phyloP scores from a whole-genome alignment of 345 rosid species.

The Nasturtium officinale region DNA sequence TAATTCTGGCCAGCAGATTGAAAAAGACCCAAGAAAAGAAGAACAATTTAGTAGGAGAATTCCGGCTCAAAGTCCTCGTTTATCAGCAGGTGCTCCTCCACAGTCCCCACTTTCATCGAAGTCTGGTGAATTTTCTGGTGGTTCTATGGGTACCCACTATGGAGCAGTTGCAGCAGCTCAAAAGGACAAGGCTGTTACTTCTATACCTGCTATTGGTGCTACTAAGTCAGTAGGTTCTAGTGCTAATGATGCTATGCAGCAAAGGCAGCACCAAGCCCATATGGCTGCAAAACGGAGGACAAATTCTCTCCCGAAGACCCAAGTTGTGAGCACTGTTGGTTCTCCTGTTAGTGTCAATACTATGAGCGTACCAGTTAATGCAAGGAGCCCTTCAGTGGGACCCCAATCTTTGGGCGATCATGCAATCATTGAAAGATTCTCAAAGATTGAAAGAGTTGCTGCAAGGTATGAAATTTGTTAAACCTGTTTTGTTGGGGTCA shows the following conservation, averaged over 20 bases:
- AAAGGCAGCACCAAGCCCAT: slow-evolving; percentile 72
- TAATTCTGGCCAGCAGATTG: slow-evolving; percentile 65
- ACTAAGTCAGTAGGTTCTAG: slow-evolving; percentile 74
- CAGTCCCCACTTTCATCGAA: slow-evolving; percentile 94
- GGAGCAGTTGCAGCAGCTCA: slow-evolving; percentile 71
- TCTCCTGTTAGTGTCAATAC: slow-evolving; percentile 95
- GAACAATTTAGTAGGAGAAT: slow-evolving; percentile 77
- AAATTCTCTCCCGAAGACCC: slow-evolving; percentile 74
- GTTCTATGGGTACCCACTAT: slow-evolving; percentile 79
- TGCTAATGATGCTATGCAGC: slow-evolving; percentile 84
- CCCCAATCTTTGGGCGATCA: slow-evolving; percentile 71
- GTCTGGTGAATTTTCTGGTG: slow-evolving; percentile 95
- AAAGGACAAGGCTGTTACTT: slow-evolving; percentile 76
- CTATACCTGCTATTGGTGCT: slow-evolving; percentile 65
- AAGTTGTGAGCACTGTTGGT: slow-evolving; percentile 77
- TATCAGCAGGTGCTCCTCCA: slow-evolving; percentile 75
- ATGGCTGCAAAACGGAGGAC: slow-evolving; percentile 67
- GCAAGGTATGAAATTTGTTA: slow-evolving; percentile 55
- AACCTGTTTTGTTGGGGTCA: slow-evolving; percentile 22
- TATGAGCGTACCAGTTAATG: slow-evolving; percentile 61
- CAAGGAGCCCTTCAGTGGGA: slow-evolving; percentile 82
- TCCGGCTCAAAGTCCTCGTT: slow-evolving; percentile 80
- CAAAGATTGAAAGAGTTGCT: slow-evolving; percentile 74
- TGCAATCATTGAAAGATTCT: slow-evolving; percentile 70
- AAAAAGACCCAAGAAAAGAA: slow-evolving; percentile 70